Evolutionary conservation across 208 protist genomes (phyloP).

Genomic region (Angomonas ambiguus): DNA sequence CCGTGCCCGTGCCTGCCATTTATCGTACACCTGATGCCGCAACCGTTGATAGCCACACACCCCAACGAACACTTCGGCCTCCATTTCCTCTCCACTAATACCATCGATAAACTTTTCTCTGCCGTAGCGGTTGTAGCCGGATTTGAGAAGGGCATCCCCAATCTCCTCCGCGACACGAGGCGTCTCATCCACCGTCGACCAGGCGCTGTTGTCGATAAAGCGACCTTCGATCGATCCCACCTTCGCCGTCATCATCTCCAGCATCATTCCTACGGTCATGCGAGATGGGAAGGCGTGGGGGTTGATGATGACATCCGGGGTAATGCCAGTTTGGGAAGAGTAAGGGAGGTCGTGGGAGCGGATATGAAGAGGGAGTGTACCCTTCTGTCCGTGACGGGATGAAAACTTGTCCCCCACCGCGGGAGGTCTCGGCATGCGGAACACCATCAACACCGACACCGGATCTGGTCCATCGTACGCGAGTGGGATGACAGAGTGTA

Average conservation of each 20-base stretch:
- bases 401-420: slow-evolving; percentile 99
- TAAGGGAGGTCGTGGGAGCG: slow-evolving; percentile 94
- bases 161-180: slow-evolving; percentile 83
- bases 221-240: slow-evolving; percentile 92
- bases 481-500: slow-evolving; percentile 88
- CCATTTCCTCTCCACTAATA: slow-evolving; percentile 93
- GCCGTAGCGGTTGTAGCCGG: slow-evolving; percentile 98
- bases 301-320: slow-evolving; percentile 99
- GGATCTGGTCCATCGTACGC: slow-evolving; percentile 80
- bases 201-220: slow-evolving; percentile 96
- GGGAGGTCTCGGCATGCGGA: slow-evolving; percentile 95
- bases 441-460: slow-evolving; percentile 56
- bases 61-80: slow-evolving; percentile 98
- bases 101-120: slow-evolving; percentile 95
- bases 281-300: slow-evolving; percentile 99
- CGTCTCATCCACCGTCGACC: slow-evolving; percentile 64
- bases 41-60: slow-evolving; percentile 99
- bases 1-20: slow-evolving; percentile 97
- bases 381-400: slow-evolving; percentile 99
- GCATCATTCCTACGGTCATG: slow-evolving; percentile 99
- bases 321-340: slow-evolving; percentile 92
- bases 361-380: slow-evolving; percentile 95
- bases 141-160: slow-evolving; percentile 93
- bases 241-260: slow-evolving; percentile 98
- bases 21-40: slow-evolving; percentile 99